Conservation (phyloP, 129 eudicot species). For the Artemisia argyi region DNA sequence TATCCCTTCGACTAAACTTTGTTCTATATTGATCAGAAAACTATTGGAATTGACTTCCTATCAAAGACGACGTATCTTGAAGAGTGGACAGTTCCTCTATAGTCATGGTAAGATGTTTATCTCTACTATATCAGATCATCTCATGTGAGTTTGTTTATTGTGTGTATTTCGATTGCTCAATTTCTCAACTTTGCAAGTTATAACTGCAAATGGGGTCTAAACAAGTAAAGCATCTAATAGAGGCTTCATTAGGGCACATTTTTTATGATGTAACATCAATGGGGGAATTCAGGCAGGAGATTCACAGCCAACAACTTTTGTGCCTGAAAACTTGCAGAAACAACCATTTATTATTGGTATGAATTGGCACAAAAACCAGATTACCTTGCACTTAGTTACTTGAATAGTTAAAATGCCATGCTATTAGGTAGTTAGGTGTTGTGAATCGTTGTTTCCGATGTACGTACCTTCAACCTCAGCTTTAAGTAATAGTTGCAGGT, state of each 20-base stretch:
- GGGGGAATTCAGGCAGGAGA: slow-evolving; percentile 35
- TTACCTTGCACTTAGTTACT: no score
- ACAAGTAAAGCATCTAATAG: slow-evolving; percentile 72
- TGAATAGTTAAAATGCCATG: no score
- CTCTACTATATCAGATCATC: no score
- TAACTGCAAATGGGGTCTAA: slow-evolving; percentile 64
- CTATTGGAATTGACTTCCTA: slow-evolving; percentile 64
- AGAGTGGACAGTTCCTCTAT: no score
- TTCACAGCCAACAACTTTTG: slow-evolving; percentile 40
- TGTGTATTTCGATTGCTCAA: no score
- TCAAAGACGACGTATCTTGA: slow-evolving; percentile 21
- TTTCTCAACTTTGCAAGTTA: slow-evolving; percentile 26
- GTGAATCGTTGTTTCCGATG: no score
- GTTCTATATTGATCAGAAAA: slow-evolving; percentile 46
- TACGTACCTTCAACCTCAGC: no score
- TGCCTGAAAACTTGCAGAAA: slow-evolving; percentile 58
- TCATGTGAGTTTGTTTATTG: no score
- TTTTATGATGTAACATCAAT: slow-evolving; percentile 85
- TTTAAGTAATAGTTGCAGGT: no score
- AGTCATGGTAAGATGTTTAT: no score
- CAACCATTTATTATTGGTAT: slow-evolving; percentile 40
- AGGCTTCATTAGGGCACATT: slow-evolving; percentile 85
- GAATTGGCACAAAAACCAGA: no score
- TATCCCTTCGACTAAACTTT: slow-evolving; percentile 8
- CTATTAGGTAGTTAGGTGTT: no score